Evolutionary conservation across 2,329 filamentous ascomycete genomes (phyloP).

Genomic region (Aspergillus phoenicis): DNA sequence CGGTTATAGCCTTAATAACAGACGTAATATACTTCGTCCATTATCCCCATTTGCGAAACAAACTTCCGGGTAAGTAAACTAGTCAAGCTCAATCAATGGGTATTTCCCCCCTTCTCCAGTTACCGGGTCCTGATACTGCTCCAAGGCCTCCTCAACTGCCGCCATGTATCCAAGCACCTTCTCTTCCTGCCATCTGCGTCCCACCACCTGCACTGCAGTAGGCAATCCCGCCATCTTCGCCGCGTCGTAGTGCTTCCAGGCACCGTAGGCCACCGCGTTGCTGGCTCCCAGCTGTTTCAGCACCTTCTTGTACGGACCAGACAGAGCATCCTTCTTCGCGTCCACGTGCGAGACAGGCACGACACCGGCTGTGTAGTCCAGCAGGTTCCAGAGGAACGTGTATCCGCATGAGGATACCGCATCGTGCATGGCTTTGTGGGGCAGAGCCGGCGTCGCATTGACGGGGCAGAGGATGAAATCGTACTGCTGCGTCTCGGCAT

Average conservation of each 20-base stretch:
- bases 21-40: neutral
- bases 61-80: neutral
- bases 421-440: slow-evolving; percentile 82
- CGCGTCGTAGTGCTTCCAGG: slow-evolving; percentile 84
- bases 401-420: slow-evolving; percentile 87
- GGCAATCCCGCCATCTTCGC: slow-evolving; percentile 83
- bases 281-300: slow-evolving; percentile 51
- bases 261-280: slow-evolving; percentile 78
- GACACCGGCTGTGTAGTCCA: slow-evolving; percentile 84
- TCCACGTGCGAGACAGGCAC: slow-evolving; percentile 86
- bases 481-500: slow-evolving; percentile 65
- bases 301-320: slow-evolving; percentile 49
- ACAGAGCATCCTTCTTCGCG: slow-evolving; percentile 65
- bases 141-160: slow-evolving; percentile 73
- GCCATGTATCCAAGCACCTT: slow-evolving; percentile 83
- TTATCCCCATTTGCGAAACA: neutral
- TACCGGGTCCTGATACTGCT: slow-evolving; percentile 41
- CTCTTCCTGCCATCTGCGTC: slow-evolving; percentile 79
- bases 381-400: slow-evolving; percentile 89
- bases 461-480: slow-evolving; percentile 83
- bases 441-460: slow-evolving; percentile 86
- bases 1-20: neutral
- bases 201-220: slow-evolving; percentile 82
- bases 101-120: slow-evolving; percentile 40
- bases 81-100: slow-evolving; percentile 42